A percentile compares a stretch with the other conserved stretches of the same genome.
These are phyloP conservation scores for Durio zibethinus DNA, from an alignment of 345 rosid genomes.

Conservation along the genomic window DNA sequence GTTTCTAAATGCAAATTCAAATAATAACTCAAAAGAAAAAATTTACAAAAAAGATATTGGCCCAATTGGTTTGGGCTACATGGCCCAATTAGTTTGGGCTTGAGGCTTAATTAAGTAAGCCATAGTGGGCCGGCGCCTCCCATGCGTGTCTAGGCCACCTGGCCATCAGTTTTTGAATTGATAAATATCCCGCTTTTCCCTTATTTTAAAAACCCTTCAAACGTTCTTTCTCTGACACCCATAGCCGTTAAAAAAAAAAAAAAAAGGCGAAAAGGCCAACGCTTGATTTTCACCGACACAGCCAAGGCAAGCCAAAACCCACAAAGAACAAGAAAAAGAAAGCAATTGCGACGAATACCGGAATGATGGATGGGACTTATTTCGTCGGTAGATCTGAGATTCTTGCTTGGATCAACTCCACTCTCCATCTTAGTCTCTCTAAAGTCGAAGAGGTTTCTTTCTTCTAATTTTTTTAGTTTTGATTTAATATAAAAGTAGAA, in stretches of 20 bases:
- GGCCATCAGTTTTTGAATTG: conserved; percentile 28
- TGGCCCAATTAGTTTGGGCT: not conserved
- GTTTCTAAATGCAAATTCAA: too few relatives aligned
- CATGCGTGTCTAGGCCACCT: not conserved
- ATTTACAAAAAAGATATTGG: too few relatives aligned
- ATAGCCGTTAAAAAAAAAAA: conserved; percentile 34
- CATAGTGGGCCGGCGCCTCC: not conserved
- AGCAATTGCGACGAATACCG: conserved; percentile 74
- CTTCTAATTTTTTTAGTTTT: not conserved
- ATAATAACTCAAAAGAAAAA: too few relatives aligned
- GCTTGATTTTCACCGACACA: not conserved
- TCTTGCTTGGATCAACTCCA: conserved; percentile 89
- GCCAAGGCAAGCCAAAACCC: not conserved
- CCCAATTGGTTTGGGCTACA: not conserved
- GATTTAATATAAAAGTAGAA: not conserved
- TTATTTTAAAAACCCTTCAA: conserved; percentile 27
- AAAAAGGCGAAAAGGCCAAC: not conserved
- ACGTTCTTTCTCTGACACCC: conserved; percentile 4
- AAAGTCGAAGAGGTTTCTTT: conserved; percentile 85
- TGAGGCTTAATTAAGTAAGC: not conserved
- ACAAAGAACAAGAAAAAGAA: conserved; percentile 1
- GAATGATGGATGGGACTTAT: conserved; percentile 90
- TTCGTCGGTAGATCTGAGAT: conserved; percentile 98
- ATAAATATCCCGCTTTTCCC: conserved; percentile 43
- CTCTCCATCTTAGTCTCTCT: conserved; percentile 83